Conservation (phyloP, 352 stramenopile species). For the Pythium phragmiticola region DNA sequence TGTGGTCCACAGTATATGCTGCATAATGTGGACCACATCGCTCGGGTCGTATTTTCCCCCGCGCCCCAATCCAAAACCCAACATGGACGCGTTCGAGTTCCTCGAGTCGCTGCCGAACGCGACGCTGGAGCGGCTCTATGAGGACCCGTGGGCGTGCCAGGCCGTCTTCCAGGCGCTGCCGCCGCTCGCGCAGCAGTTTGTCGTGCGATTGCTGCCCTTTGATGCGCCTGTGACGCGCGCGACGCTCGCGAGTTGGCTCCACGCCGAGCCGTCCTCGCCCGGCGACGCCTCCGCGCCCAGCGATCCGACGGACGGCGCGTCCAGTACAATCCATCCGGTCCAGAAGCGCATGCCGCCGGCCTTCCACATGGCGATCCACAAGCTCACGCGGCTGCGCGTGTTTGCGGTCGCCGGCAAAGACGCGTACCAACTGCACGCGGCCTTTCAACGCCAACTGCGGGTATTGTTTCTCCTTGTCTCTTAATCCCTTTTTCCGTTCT, state of each 20-base stretch:
- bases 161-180: constrained; percentile 87
- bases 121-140: constrained; percentile 78
- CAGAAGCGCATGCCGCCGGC: constrained; percentile 41
- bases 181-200: constrained; percentile 87
- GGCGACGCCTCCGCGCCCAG: neutral
- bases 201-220: constrained; percentile 83
- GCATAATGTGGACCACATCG: constrained; percentile 3
- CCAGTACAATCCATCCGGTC: constrained; percentile 13
- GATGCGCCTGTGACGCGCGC: constrained; percentile 44
- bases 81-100: constrained; percentile 87
- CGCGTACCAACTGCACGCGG: constrained; percentile 43
- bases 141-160: constrained; percentile 88
- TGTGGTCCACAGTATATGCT: constrained; percentile 3
- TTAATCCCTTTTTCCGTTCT: neutral
- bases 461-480: constrained; percentile 22
- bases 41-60: neutral
- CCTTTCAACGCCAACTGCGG: constrained; percentile 64
- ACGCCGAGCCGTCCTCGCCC: constrained; percentile 32
- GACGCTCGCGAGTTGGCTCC: constrained; percentile 71
- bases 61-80: constrained; percentile 30
- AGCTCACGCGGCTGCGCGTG: constrained; percentile 56
- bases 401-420: constrained; percentile 43
- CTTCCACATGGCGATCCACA: constrained; percentile 54
- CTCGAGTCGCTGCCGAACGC: constrained; percentile 74
- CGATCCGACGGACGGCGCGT: neutral